These are phyloP conservation scores for Kodamaea kaohsiungensis DNA, from an alignment of 805 yeast species.

Conservation along the genomic window DNA sequence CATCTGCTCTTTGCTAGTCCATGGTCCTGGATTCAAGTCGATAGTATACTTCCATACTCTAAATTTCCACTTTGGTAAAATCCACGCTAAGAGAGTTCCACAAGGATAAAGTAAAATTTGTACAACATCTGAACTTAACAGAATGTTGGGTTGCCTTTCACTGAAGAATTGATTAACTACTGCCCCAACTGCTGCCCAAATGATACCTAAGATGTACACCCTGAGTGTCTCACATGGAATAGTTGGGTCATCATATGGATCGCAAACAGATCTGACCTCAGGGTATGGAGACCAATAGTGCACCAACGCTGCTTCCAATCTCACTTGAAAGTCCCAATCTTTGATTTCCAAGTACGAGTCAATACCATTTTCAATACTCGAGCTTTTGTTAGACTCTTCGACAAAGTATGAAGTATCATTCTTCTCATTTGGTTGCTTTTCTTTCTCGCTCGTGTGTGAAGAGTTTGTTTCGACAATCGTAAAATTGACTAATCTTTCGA, in stretches of 20 bases:
- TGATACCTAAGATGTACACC: conserved; percentile 52
- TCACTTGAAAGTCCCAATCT: conserved; percentile 38
- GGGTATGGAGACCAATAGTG: conserved; percentile 44
- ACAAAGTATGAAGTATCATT: no score
- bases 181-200: conserved; percentile 55
- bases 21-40: conserved; percentile 61
- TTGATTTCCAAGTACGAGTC: conserved; percentile 7
- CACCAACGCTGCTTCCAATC: conserved; percentile 39
- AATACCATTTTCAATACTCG: not conserved
- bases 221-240: conserved; percentile 54
- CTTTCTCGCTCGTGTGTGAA: no score
- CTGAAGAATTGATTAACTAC: conserved; percentile 57
- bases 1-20: conserved; percentile 67
- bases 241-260: conserved; percentile 52
- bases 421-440: no score
- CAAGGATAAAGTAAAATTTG: conserved; percentile 49
- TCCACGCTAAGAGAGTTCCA: conserved; percentile 35
- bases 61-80: conserved; percentile 39
- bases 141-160: conserved; percentile 52
- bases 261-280: conserved; percentile 39
- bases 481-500: conserved; percentile 20
- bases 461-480: not conserved
- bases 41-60: conserved; percentile 34
- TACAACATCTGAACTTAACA: conserved; percentile 42
- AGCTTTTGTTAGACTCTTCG: not conserved